phyloP scores from a whole-genome alignment of 2,329 filamentous ascomycete genomes.

The Phaeoacremonium minimum region DNA sequence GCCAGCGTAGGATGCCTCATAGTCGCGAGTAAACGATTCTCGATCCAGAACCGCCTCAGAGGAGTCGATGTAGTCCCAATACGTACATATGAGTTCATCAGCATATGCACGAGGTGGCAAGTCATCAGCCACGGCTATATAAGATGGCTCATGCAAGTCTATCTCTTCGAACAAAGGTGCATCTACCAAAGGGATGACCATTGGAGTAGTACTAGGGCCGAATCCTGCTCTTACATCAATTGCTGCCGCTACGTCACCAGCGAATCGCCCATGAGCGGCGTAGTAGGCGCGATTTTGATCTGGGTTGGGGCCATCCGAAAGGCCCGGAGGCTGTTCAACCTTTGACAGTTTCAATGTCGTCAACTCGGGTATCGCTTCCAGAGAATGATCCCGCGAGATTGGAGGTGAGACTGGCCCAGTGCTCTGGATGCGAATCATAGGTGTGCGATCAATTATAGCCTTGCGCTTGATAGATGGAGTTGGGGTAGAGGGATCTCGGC shows the following conservation, averaged over 20 bases:
- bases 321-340: not conserved
- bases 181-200: not conserved
- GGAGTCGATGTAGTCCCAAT: constrained; percentile 41
- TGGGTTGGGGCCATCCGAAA: constrained; percentile 19
- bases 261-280: not conserved
- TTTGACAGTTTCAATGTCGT: too few species aligned
- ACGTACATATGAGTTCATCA: constrained; percentile 36
- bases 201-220: constrained; percentile 4
- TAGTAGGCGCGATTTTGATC: constrained; percentile 24
- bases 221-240: constrained; percentile 23
- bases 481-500: not conserved
- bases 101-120: constrained; percentile 39
- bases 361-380: not conserved
- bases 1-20: constrained; percentile 34
- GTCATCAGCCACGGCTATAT: constrained; percentile 27
- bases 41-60: constrained; percentile 40
- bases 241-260: constrained; percentile 18
- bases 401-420: not conserved
- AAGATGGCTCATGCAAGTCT: constrained; percentile 5
- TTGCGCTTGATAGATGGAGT: not conserved
- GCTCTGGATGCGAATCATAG: not conserved
- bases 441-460: not conserved
- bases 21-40: constrained; percentile 27
- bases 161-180: constrained; percentile 2
- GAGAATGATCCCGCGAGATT: not conserved